Conservation (phyloP, 1,139 yeast genomes). For the Suhomyces taliae region DNA sequence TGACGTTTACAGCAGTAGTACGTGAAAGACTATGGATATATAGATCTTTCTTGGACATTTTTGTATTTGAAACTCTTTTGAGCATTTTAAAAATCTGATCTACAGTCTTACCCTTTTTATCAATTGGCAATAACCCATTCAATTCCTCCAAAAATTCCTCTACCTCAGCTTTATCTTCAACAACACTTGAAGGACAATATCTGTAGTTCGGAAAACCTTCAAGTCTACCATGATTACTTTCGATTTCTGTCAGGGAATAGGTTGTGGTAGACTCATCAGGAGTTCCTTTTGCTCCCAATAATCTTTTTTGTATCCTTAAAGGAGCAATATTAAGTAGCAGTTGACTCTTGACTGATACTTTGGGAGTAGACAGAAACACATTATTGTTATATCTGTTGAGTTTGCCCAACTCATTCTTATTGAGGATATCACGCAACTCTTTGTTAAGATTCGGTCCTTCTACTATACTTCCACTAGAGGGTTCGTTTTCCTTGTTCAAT, state of each 20-base stretch:
- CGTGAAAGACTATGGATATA: constrained; percentile 20
- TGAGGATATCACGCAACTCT: background rate
- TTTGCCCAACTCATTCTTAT: background rate
- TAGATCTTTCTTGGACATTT: constrained; percentile 10
- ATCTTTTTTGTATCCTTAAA: background rate
- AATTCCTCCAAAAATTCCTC: background rate
- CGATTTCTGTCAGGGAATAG: background rate
- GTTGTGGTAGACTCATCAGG: background rate
- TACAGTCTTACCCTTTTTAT: background rate
- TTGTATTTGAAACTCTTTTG: background rate
- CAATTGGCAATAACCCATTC: background rate
- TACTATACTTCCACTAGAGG: background rate
- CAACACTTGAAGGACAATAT: constrained; percentile 3
- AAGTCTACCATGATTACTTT: background rate
- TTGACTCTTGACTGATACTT: background rate
- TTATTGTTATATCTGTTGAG: background rate
- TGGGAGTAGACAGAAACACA: background rate
- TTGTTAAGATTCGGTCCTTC: background rate
- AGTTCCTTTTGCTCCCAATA: background rate
- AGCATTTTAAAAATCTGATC: constrained; percentile 1
- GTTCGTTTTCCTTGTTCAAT: background rate
- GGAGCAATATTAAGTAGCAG: background rate
- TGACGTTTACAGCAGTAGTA: constrained; percentile 15
- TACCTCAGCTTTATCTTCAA: background rate
- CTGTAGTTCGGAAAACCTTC: background rate